Evolutionary conservation across 768 basidiomycete genomes (phyloP), one percentile per base, ranked within the genome.

Genomic region (Hysterangium stoloniferum): DNA sequence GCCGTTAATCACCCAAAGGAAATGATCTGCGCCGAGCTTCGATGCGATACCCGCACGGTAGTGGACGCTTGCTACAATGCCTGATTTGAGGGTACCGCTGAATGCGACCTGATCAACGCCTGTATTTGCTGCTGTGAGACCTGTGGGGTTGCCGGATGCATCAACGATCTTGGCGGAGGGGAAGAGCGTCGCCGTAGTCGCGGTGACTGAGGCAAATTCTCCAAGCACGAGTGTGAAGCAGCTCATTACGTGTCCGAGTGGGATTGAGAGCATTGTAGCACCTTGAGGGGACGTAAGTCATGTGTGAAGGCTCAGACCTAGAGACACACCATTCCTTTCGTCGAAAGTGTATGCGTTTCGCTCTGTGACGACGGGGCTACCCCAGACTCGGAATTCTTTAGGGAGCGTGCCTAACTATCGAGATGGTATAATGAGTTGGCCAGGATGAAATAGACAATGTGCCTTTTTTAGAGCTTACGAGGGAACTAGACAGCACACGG

Each of bases 1-100:
- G 4, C 67, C 68, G 25, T 68, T 64, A 27, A 69, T 68, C 48
- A 60, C 56, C 68, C 68, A 69, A 6, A 57, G 32, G 22, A 71
- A 57, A 2, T 59, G 55, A 19, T 48, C 57, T 22, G 64, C 54
- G 3, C 64, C 66, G 3, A 53, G 53, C 7, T 58, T 55, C 2
- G 52, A 48, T 6, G 46, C 44, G 33, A 60, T 55, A 12, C 64
- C 66, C 0, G 52, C 52, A 11, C 63, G 58, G 57, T 61, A 63
- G 24, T 55, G 56, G 7, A 66, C 52, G 28, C 55, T 65, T 15
- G 58, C 61, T 1, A 67, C 27, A 12, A 63, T 63, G 6, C 68
- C 71, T 13, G 56, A 58, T 29, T 57, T 50, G 17, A 71, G 58
- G 6, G 56, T 41, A 9, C 68, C 70, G 8, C 56, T 52, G 28